Evolutionary conservation across 257 asterid species (phyloP), one percentile per base, ranked within the genome.

Genomic region (Solanum peruvianum): DNA sequence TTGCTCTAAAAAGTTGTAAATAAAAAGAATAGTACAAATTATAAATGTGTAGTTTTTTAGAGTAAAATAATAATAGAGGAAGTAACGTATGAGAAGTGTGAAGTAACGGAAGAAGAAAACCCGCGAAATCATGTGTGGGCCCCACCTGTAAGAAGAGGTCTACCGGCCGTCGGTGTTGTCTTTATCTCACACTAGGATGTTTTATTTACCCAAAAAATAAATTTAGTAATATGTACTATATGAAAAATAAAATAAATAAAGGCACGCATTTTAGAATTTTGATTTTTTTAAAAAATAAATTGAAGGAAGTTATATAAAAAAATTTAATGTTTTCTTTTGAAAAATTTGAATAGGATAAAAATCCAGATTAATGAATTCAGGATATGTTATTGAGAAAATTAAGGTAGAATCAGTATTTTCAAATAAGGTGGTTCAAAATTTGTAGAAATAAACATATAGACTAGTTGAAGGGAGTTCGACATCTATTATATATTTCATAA

Each of bases 101-200:
- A 81, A 75, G 82, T 75, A 87, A 64, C 85, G 62, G 80, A 78
- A n/a, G 52, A 86, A 82, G 87, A 87, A 90, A 88, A 29, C 70
- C 88, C 89, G 85, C 82, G 67, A 89, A 89, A 81, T 88, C 60
- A 62, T 85, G 45, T 15, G 44, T 0, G 86, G 92, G 93, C 4
- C 90, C 93, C 94, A 89, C 83, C 44, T 52, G 88, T 89, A 89
- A 87, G 77, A 86, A 44, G 66, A 86, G 75, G 80, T 76, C 83
- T 84, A 86, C 87, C 90, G 88, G 89, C 90, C 91, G 93, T 89
- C 92, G 91, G 91, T 72, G 88, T 89, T 92, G 95, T 93, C 92
- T 85, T 90, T 80, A 73, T 89, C 92, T 93, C 88, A 87, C 88
- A 60, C 21, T 82, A 33, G 6, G 11, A 45, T 4, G 12, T 27